Percentiles rank a stretch among this genome's conserved stretches.
phyloP scores from a whole-genome alignment of 176 grass and related monocot genomes.

The Phyllostachys edulis region DNA sequence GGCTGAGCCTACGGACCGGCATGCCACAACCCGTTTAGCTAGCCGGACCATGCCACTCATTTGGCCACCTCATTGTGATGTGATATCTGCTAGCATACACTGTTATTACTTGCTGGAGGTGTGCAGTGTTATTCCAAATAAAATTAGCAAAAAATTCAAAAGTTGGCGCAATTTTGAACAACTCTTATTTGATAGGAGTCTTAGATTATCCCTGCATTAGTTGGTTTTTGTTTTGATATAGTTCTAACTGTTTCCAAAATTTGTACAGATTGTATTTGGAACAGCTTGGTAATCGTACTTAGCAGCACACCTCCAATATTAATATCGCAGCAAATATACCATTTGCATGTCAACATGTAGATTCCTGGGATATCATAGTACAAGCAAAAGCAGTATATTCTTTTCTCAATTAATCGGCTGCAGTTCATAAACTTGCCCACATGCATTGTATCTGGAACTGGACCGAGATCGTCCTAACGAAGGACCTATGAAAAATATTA shows the following conservation, averaged over 20 bases:
- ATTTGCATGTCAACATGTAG: conserved; percentile 1
- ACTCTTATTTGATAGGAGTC: background rate
- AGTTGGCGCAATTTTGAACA: background rate
- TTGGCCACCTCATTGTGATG: no score
- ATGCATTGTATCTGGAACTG: background rate
- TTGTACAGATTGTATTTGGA: background rate
- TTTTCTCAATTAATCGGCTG: background rate
- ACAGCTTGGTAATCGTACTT: background rate
- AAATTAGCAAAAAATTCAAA: conserved; percentile 7
- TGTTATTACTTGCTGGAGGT: background rate
- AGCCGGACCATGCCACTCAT: no score
- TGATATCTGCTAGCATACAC: background rate
- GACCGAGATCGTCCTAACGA: background rate
- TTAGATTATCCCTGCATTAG: background rate
- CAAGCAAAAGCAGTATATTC: background rate
- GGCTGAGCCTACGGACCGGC: no score
- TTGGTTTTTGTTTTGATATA: background rate
- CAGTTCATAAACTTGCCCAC: background rate
- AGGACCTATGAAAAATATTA: background rate
- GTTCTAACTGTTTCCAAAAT: background rate
- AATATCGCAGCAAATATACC: background rate
- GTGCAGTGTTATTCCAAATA: background rate
- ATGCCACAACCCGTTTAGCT: no score
- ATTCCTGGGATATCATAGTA: background rate
- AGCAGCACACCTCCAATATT: background rate